phyloP scores from a whole-genome alignment of 2,329 filamentous ascomycete genomes.

The Claviceps sorghi region DNA sequence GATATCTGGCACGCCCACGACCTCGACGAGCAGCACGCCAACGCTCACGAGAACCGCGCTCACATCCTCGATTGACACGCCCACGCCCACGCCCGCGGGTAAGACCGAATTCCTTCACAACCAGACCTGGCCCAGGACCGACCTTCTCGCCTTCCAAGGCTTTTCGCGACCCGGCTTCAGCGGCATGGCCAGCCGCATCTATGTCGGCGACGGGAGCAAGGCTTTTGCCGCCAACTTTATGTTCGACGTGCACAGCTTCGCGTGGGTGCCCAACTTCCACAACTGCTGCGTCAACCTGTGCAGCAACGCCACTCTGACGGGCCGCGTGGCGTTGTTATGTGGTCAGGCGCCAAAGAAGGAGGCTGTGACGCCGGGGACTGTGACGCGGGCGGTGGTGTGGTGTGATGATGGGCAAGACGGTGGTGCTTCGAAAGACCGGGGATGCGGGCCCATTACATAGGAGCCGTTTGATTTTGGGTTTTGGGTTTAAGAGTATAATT shows the following conservation, averaged over 20 bases:
- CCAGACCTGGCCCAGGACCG: neutral
- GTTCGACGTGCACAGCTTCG: slow-evolving; percentile 2
- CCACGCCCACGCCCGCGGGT: no score
- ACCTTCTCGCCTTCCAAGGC: neutral
- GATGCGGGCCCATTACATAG: neutral
- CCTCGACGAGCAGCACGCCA: no score
- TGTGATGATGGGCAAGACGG: neutral
- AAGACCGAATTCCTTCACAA: neutral
- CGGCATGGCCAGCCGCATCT: neutral
- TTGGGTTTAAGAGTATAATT: neutral
- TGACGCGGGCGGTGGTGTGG: neutral
- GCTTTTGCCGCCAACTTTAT: neutral
- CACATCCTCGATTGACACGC: no score
- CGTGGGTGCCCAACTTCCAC: slow-evolving; percentile 1
- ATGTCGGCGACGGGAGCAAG: neutral
- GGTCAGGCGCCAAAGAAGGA: neutral
- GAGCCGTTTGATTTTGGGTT: neutral
- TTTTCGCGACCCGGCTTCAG: neutral
- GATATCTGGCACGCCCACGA: no score
- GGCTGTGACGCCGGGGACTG: neutral
- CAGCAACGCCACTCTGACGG: neutral
- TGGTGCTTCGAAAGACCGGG: neutral
- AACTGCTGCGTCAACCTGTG: slow-evolving; percentile 4
- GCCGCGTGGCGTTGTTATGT: neutral
- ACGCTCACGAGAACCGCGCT: no score